Percentiles rank a stretch among this genome's conserved stretches.
phyloP scores from a whole-genome alignment of 2,329 filamentous ascomycete genomes.

The Epichloe elymi region DNA sequence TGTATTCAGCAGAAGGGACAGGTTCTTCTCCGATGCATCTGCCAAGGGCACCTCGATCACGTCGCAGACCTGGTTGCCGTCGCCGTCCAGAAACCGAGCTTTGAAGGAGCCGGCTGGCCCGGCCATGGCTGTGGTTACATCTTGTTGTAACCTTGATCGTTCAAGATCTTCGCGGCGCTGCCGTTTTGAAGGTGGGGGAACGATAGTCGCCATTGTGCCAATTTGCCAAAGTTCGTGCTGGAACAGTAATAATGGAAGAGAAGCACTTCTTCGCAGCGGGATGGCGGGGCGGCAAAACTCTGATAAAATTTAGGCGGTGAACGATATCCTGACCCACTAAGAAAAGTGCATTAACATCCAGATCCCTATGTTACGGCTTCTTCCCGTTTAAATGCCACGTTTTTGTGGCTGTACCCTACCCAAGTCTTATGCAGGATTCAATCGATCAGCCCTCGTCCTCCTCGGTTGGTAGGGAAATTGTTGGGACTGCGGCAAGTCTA shows the following conservation, averaged over 20 bases:
- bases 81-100: conserved; percentile 76
- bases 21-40: conserved; percentile 77
- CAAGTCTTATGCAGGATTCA: conserved; percentile 2
- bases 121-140: conserved; percentile 54
- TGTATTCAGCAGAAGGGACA: conserved; percentile 77
- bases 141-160: conserved; percentile 59
- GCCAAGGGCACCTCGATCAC: conserved; percentile 63
- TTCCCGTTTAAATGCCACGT: not conserved
- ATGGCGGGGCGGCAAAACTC: conserved; percentile 11
- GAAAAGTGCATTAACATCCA: not conserved
- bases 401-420: not conserved
- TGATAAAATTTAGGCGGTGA: conserved; percentile 17
- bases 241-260: not conserved
- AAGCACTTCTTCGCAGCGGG: not conserved
- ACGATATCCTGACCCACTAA: not conserved
- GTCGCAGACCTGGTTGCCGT: conserved; percentile 59
- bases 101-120: conserved; percentile 64
- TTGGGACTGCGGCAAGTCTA: conserved; percentile 12
- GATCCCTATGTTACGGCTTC: too few relatives aligned
- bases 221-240: not conserved
- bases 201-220: conserved; percentile 57
- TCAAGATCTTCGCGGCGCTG: conserved; percentile 67
- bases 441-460: conserved; percentile 16
- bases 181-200: conserved; percentile 80
- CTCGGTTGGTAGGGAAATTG: conserved; percentile 17